Evolutionary conservation across 2,329 filamentous ascomycete species (phyloP), one percentile per base, ranked within the genome.

Genomic region (Ceratocystiopsis sp.): DNA sequence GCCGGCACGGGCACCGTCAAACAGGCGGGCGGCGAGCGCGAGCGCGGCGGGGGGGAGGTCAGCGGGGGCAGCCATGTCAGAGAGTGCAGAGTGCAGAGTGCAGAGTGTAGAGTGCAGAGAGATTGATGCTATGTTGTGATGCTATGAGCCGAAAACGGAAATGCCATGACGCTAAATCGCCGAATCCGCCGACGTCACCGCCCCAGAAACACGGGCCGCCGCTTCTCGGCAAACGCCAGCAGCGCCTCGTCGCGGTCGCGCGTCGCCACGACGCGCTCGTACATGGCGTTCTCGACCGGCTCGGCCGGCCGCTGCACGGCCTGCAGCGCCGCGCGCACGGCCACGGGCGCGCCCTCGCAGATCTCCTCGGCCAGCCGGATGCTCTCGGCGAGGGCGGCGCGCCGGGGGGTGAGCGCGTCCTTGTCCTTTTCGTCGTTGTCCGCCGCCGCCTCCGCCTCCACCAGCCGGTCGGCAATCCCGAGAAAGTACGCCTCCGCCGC

Each of bases 201-300:
- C 1, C 73, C 70, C 55, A 65, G 71, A 52, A 77, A 76, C 4
- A 69, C 61, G 15, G 73, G 69, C 58, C 68, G 73, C 51, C 73
- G 65, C 67, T 75, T 76, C 57, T 76, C 72, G 46, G 60, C 62
- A 64, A 98, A 98, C 0, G 91, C 91, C 59, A 64, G 73, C 49
- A 98, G 66, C 34, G 91, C 91, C 68, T 96, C 91, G 53, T 85
- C 68, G 46, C 87, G 71, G 65, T 98, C 91, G 57, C 87, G 79
- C 0, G 85, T 94, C 48, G 69, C 72, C 15, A 95, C 71, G 4
- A 96, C 84, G 21, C 78, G 68, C 55, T 85, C 74, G 59, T 96
- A 96, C 63, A 87, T 86, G 52, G 73, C 69, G 59, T 86, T 89
- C 66, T 95, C 91, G n/a, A 79, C 73, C 55, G 74, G 73, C 62